These are phyloP conservation scores for Cyberlindnera maritima DNA, from an alignment of 805 yeast species.

Conservation along the genomic window DNA sequence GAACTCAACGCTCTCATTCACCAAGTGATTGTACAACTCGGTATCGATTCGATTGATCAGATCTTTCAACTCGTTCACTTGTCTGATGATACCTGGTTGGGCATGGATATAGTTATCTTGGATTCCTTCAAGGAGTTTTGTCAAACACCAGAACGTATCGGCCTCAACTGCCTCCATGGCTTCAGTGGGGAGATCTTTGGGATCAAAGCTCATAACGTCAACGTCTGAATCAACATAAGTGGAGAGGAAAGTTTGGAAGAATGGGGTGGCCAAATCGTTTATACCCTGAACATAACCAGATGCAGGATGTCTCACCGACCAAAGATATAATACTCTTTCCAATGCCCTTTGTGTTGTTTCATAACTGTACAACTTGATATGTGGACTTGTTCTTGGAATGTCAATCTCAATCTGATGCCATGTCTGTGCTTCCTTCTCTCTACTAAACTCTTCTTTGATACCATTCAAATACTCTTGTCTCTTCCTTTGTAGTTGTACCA, in stretches of 20 bases:
- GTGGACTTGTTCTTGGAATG: conserved; percentile 91
- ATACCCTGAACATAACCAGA: conserved; percentile 98
- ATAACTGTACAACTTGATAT: conserved; percentile 65
- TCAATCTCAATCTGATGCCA: conserved; percentile 97
- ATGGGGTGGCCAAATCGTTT: conserved; percentile 90
- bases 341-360: conserved; percentile 73
- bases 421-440: conserved; percentile 65
- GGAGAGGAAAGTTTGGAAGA: conserved; percentile 79
- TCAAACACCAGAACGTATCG: conserved; percentile 95
- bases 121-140: conserved; percentile 87
- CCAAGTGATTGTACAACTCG: conserved; percentile 70
- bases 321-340: conserved; percentile 77
- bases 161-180: conserved; percentile 78
- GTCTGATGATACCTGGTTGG: conserved; percentile 94
- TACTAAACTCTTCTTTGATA: conserved; percentile 56
- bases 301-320: conserved; percentile 98
- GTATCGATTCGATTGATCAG: conserved; percentile 79
- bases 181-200: conserved; percentile 54
- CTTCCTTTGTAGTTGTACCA: conserved; percentile 66
- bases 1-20: conserved; percentile 83
- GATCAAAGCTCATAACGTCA: conserved; percentile 59
- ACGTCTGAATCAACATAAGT: conserved; percentile 52
- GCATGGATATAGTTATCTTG: conserved; percentile 97
- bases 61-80: conserved; percentile 76
- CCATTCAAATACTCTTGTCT: conserved; percentile 85